Percentiles rank a stretch among this genome's conserved stretches.
Evolutionary conservation across 1,284 basidiomycete genomes (phyloP).

Genomic region (Moniliophthora roreri): DNA sequence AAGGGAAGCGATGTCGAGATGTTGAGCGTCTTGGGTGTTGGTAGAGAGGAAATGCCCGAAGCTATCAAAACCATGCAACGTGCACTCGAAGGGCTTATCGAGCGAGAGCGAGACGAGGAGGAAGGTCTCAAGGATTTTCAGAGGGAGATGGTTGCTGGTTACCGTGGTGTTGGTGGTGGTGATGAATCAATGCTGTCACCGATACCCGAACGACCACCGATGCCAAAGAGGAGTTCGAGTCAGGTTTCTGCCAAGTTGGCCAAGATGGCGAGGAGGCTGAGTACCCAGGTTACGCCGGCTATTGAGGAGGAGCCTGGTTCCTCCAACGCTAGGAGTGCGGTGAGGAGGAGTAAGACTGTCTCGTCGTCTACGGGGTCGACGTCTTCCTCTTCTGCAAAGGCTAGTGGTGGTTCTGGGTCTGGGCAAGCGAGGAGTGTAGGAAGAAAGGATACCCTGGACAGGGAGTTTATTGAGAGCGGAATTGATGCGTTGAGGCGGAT

Average conservation of each 20-base stretch:
- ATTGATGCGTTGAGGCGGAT: conserved; percentile 50
- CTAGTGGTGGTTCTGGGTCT: conserved; percentile 38
- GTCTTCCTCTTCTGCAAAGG: conserved; percentile 27
- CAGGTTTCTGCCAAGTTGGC: conserved; percentile 2
- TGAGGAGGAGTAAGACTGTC: conserved; percentile 1
- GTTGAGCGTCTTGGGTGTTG: conserved; percentile 61
- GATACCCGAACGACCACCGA: too few species aligned
- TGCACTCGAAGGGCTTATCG: conserved; percentile 54
- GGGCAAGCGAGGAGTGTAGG: conserved; percentile 31
- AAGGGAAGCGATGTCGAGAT: conserved; percentile 64
- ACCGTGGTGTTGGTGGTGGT: background rate
- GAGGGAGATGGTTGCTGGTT: conserved; percentile 2
- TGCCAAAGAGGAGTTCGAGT: conserved; percentile 14
- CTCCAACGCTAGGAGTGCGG: too few species aligned
- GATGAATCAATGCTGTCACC: too few species aligned
- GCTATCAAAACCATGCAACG: conserved; percentile 77
- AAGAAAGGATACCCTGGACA: conserved; percentile 36
- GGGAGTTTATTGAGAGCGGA: conserved; percentile 45
- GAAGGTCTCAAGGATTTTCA: conserved; percentile 2
- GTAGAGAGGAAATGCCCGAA: conserved; percentile 71
- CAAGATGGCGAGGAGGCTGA: conserved; percentile 24
- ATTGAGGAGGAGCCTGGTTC: conserved; percentile 12
- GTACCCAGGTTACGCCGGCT: conserved; percentile 18
- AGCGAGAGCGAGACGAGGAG: conserved; percentile 26
- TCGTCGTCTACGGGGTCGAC: conserved; percentile 22